Evolutionary conservation across 2,329 filamentous ascomycete species (phyloP).

Genomic region (Grosmannia huntii): DNA sequence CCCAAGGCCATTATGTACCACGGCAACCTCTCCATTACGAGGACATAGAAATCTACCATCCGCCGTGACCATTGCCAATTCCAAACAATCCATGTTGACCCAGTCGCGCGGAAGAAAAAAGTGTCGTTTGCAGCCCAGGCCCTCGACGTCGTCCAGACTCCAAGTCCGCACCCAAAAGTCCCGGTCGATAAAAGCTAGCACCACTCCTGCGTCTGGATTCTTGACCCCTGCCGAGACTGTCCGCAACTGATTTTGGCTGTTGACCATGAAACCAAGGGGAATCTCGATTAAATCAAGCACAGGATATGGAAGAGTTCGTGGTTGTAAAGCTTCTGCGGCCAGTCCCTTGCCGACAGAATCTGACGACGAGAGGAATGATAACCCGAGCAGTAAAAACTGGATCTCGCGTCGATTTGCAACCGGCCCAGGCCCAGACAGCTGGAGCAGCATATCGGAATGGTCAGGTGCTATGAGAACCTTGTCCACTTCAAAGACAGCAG

Average conservation of each 20-base stretch:
- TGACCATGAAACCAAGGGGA: not conserved
- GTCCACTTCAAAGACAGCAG: not conserved
- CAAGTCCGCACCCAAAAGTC: not conserved
- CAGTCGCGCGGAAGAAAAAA: not conserved
- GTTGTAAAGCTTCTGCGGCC: not conserved
- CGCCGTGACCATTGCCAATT: not conserved
- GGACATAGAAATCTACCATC: not conserved
- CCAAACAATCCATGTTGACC: not conserved
- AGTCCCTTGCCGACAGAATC: not conserved
- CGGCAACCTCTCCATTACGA: not conserved
- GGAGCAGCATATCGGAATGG: not conserved
- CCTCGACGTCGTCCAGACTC: not conserved
- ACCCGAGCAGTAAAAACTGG: not conserved
- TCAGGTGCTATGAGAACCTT: not conserved
- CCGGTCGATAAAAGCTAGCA: not conserved
- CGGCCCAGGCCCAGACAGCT: not conserved
- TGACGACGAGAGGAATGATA: not conserved
- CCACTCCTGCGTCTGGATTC: too few species aligned
- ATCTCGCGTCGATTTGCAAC: not conserved
- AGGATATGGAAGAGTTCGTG: not conserved
- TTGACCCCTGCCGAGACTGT: too few species aligned
- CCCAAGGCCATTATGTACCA: not conserved
- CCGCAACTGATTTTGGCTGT: not conserved
- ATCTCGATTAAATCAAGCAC: not conserved
- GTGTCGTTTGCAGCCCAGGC: not conserved